A percentile compares a stretch with the other conserved stretches of the same genome.
These are phyloP conservation scores for Pugionium dolabratum DNA, from an alignment of 345 rosid genomes.

Conservation along the genomic window DNA sequence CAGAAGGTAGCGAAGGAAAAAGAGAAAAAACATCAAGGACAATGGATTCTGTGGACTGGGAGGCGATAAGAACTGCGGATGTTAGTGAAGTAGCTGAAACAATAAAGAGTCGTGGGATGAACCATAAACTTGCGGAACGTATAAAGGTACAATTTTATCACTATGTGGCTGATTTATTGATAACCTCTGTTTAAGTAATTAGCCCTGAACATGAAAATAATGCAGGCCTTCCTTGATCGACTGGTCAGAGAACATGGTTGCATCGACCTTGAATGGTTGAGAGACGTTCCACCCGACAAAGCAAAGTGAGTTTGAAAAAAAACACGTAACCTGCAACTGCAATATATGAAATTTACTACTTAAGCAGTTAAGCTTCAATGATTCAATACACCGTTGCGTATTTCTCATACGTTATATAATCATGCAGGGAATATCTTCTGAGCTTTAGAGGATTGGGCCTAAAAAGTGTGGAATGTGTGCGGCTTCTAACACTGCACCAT, in stretches of 20 bases:
- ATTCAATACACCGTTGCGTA: not conserved
- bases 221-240: slow-evolving; percentile 86
- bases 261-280: slow-evolving; percentile 91
- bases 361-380: not conserved
- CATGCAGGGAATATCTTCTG: slow-evolving; percentile 76
- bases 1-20: slow-evolving; percentile 45
- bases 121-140: slow-evolving; percentile 80
- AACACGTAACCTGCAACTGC: not conserved
- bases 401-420: slow-evolving; percentile 1
- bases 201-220: slow-evolving; percentile 30
- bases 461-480: slow-evolving; percentile 97
- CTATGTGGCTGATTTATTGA: not conserved
- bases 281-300: slow-evolving; percentile 87
- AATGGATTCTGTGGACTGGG: slow-evolving; percentile 88
- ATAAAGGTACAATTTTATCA: slow-evolving; percentile 59
- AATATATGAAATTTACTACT: not conserved
- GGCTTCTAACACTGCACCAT: slow-evolving; percentile 93
- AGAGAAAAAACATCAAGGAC: slow-evolving; percentile 61
- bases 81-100: slow-evolving; percentile 65
- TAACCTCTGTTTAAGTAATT: not conserved
- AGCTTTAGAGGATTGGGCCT: slow-evolving; percentile 85
- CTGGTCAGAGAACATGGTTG: slow-evolving; percentile 70
- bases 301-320: slow-evolving; percentile 70
- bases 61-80: slow-evolving; percentile 67
- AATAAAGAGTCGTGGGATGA: slow-evolving; percentile 90